phyloP scores from a whole-genome alignment of 2,329 filamentous ascomycete species.

The Phialocephala sp. region DNA sequence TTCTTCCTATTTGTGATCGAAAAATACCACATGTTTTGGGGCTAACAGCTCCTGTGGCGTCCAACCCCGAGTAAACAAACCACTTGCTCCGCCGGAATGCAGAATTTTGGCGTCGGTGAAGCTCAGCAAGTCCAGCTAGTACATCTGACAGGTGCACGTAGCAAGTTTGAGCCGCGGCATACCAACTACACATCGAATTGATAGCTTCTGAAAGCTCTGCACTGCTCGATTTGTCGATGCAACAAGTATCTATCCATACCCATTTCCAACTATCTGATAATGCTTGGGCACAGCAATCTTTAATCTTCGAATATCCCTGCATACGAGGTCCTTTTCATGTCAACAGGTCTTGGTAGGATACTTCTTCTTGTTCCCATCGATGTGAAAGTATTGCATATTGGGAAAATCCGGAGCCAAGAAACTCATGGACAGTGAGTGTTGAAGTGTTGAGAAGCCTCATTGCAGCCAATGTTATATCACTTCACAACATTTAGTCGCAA shows the following conservation, averaged over 20 bases:
- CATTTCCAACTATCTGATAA: slow-evolving; percentile 13
- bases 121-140: too few relatives aligned
- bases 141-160: slow-evolving; percentile 23
- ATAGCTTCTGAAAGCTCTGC: slow-evolving; percentile 20
- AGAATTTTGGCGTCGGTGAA: not conserved
- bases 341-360: slow-evolving; percentile 17
- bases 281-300: slow-evolving; percentile 9
- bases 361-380: slow-evolving; percentile 20
- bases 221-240: slow-evolving; percentile 25
- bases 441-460: slow-evolving; percentile 14
- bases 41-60: slow-evolving; percentile 26
- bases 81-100: slow-evolving; percentile 13
- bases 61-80: slow-evolving; percentile 29
- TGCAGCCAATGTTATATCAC: not conserved
- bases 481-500: not conserved
- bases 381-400: slow-evolving; percentile 28
- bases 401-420: slow-evolving; percentile 16
- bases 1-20: slow-evolving; percentile 30
- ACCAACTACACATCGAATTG: slow-evolving; percentile 28
- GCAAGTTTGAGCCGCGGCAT: slow-evolving; percentile 13
- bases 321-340: not conserved
- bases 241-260: slow-evolving; percentile 26
- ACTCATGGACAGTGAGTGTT: slow-evolving; percentile 3
- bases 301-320: slow-evolving; percentile 15
- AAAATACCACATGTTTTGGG: slow-evolving; percentile 34